phyloP scores from a whole-genome alignment of 306 rosid genomes.

The Vigna hirtella region DNA sequence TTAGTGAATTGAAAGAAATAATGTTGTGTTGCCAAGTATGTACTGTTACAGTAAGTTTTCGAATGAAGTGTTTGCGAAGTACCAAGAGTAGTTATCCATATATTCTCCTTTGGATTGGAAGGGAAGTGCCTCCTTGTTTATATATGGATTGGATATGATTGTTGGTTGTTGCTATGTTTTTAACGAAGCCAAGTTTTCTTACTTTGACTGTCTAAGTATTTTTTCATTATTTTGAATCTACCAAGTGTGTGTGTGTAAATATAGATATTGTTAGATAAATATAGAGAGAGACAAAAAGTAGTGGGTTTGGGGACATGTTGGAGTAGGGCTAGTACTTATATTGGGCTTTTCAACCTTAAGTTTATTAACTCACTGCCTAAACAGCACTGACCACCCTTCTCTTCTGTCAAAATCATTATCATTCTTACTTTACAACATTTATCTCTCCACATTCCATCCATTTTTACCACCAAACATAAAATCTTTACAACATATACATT shows the following conservation, averaged over 20 bases:
- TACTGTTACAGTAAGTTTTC: too few relatives aligned
- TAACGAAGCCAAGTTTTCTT: neutral
- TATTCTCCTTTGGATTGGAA: slow-evolving; percentile 17
- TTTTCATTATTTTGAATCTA: neutral
- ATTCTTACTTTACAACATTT: neutral
- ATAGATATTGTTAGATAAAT: neutral
- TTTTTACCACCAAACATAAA: too few relatives aligned
- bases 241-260: neutral
- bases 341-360: slow-evolving; percentile 8
- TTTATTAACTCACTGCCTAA: neutral
- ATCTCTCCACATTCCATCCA: too few relatives aligned
- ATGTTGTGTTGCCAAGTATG: too few relatives aligned
- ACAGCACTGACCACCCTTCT: neutral
- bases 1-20: too few relatives aligned
- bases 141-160: slow-evolving; percentile 43
- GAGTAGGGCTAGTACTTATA: too few relatives aligned
- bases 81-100: slow-evolving; percentile 38
- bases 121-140: slow-evolving; percentile 30
- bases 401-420: neutral
- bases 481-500: too few relatives aligned
- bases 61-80: slow-evolving; percentile 39
- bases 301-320: neutral
- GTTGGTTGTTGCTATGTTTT: slow-evolving; percentile 59
- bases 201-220: neutral
- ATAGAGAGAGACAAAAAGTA: neutral